These are phyloP conservation scores for Puccinia novopanici DNA, from an alignment of 1,284 basidiomycete genomes.

Conservation along the genomic window DNA sequence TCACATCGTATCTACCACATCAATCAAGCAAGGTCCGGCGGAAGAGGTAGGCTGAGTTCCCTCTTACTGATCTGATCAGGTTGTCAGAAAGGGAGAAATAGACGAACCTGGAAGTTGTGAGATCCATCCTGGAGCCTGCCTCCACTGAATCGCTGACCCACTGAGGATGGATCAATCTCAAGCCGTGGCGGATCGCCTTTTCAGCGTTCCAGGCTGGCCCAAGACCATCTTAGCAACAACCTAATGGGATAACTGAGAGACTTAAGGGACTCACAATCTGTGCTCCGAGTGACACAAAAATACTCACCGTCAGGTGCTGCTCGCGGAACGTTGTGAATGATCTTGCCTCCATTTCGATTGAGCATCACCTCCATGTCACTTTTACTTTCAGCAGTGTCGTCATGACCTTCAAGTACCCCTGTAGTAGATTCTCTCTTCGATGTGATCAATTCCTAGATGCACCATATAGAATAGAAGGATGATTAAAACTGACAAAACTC, in stretches of 20 bases:
- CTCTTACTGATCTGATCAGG: background rate
- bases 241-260: conserved; percentile 10
- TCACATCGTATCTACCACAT: conserved; percentile 20
- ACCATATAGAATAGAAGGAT: background rate
- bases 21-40: background rate
- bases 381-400: conserved; percentile 31
- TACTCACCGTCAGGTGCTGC: conserved; percentile 6
- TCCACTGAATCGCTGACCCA: conserved; percentile 41
- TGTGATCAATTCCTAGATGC: background rate
- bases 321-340: conserved; percentile 32
- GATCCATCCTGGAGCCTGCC: conserved; percentile 10
- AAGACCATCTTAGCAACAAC: background rate
- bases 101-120: conserved; percentile 17
- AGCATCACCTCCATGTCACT: conserved; percentile 29
- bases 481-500: conserved; percentile 44
- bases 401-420: conserved; percentile 41
- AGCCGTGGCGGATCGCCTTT: conserved; percentile 25
- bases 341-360: conserved; percentile 42
- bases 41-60: background rate
- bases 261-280: conserved; percentile 29
- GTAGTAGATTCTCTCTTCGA: background rate
- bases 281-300: conserved; percentile 17
- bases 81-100: background rate
- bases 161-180: conserved; percentile 38
- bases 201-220: conserved; percentile 27